Conservation (phyloP, 1,139 yeast species). For the Magnusiomyces suaveolens region DNA sequence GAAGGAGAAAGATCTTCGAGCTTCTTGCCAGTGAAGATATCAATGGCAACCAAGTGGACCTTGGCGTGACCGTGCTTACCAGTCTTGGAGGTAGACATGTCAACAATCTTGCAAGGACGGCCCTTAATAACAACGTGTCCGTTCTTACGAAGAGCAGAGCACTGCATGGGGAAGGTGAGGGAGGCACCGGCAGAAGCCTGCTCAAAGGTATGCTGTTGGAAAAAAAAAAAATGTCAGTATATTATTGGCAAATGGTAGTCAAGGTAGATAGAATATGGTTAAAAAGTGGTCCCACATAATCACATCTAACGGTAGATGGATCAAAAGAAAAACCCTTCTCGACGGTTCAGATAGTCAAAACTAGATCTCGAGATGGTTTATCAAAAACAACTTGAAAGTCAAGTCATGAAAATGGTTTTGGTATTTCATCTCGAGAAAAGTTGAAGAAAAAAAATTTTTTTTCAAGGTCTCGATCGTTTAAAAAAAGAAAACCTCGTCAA, state of each 20-base stretch:
- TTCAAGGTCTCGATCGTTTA: too few species aligned
- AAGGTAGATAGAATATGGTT: too few species aligned
- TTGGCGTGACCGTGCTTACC: conserved; percentile 99
- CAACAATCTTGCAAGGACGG: conserved; percentile 99
- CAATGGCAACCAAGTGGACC: conserved; percentile 98
- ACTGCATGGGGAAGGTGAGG: conserved; percentile 96
- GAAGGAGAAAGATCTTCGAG: conserved; percentile 99
- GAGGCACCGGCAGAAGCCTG: conserved; percentile 99
- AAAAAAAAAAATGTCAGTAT: conserved; percentile 25
- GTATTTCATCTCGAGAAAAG: too few species aligned
- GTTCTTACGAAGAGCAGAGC: conserved; percentile 99
- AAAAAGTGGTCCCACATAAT: too few species aligned
- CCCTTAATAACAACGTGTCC: conserved; percentile 98
- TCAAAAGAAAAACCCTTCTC: too few species aligned
- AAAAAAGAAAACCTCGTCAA: too few species aligned
- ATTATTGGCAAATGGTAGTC: too few species aligned
- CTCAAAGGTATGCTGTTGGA: conserved; percentile 74
- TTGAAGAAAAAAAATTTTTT: too few species aligned
- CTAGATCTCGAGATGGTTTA: not conserved
- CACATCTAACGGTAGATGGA: too few species aligned
- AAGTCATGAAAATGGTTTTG: too few species aligned
- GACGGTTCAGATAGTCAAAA: not conserved
- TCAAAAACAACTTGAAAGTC: too few species aligned
- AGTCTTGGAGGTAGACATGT: conserved; percentile 99
- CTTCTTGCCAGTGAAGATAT: conserved; percentile 98